Percentiles rank a stretch among this genome's conserved stretches.
Evolutionary conservation across 2,329 filamentous ascomycete species (phyloP).

Genomic region (Cladosporium velox): DNA sequence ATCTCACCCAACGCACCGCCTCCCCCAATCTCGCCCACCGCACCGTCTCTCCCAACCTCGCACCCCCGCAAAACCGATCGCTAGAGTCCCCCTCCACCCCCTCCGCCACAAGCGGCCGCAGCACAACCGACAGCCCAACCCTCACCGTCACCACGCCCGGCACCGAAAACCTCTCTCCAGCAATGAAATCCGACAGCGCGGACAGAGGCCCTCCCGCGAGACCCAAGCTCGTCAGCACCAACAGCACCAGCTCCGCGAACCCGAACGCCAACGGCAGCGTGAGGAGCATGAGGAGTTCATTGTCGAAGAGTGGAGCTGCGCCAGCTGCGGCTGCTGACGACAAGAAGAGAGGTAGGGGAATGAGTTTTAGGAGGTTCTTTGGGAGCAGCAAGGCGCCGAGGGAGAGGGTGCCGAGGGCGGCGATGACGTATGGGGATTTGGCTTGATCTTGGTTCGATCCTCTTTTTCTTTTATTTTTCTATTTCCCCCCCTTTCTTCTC

Average conservation of each 20-base stretch:
- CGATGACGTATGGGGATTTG: conserved; percentile 21
- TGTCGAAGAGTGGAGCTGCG: neutral
- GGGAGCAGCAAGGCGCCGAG: neutral
- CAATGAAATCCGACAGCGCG: neutral
- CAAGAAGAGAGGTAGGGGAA: conserved; percentile 10
- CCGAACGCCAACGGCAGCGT: neutral
- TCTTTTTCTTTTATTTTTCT: neutral
- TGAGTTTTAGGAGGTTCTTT: conserved; percentile 16
- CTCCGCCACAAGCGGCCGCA: conserved; percentile 11
- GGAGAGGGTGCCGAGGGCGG: conserved; percentile 5
- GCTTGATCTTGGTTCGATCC: neutral
- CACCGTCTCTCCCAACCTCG: neutral
- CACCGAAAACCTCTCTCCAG: neutral
- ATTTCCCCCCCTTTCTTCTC: too few relatives aligned
- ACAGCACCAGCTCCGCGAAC: neutral
- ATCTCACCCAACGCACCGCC: neutral
- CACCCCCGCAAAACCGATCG: neutral
- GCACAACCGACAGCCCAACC: conserved; percentile 1
- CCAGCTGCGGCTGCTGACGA: neutral
- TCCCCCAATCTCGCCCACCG: neutral
- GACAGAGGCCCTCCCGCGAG: neutral
- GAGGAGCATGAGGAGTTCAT: neutral
- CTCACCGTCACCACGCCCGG: conserved; percentile 2
- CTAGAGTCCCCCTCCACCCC: conserved; percentile 3
- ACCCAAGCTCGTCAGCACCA: neutral